Evolutionary conservation across 257 asterid genomes (phyloP), one percentile per base, ranked within the genome.

Genomic region (Phtheirospermum japonicum): DNA sequence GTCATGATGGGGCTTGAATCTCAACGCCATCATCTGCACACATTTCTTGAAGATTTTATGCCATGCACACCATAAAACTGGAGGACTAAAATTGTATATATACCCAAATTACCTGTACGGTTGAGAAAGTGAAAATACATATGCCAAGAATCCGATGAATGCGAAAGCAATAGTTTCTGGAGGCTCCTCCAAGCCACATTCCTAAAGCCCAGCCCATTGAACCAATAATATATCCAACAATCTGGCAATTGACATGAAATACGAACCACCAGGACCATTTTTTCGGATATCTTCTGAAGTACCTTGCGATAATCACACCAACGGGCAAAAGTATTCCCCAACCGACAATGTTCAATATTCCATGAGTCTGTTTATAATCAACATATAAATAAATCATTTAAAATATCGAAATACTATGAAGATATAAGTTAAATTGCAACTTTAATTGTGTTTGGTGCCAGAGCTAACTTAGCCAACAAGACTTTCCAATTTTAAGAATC

Each of bases 301-400:
- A 84, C 67, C 95, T 70, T 0, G 88, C 76, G 9, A 76, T 59
- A 10, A 84, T 84, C 51, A 57, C 86, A 9, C 95, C 95, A 12
- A 63, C 1, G 0, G 95, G 95, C 12, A 87, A 34, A 6, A 84
- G 59, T 4, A 65, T 74, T 34, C 95, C 95, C 90, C 90, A 87
- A 0, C 90, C 90, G 63, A 72, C 69, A n/a, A 82, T 68, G 73
- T 82, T 87, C 34, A 87, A 4, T 51, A 80, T 64, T 11, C 88
- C 93, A 73, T 87, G 95, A 43, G 48, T 77, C 95, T 87, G 69
- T 50, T 65, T 14, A 10, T 14, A 11, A 42, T 34, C 40, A 9
- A 5, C 7, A 34, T 34, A 11, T 10, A 42, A 42, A 3, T 14
- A 42, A 10, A 13, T 39, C n/a, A n/a, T n/a, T n/a, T n/a, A 39